Conservation (phyloP, 768 basidiomycete genomes). For the Mycena maculata region DNA sequence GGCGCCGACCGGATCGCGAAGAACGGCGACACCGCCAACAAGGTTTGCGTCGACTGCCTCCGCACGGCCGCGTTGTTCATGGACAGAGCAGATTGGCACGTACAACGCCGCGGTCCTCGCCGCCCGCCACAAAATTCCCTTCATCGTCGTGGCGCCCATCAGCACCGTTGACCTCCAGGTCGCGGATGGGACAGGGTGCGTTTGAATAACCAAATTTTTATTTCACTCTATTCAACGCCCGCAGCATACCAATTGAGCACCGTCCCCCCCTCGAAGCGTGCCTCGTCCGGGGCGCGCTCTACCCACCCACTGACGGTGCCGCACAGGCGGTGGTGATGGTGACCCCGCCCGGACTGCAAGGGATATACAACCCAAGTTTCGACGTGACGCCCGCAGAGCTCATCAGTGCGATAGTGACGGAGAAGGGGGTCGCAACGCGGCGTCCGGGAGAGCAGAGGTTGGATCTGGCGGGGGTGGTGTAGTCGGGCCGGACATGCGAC, state of each 20-base stretch:
- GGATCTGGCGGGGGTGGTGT: conserved; percentile 56
- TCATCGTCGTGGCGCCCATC: conserved; percentile 93
- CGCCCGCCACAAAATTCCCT: conserved; percentile 86
- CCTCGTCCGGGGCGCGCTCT: conserved; percentile 84
- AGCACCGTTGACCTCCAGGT: conserved; percentile 91
- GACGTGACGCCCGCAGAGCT: conserved; percentile 95
- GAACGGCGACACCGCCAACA: conserved; percentile 98
- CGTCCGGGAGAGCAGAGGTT: conserved; percentile 49
- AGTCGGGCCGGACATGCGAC: conserved; percentile 49
- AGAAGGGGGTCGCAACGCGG: conserved; percentile 91
- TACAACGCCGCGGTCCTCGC: conserved; percentile 97
- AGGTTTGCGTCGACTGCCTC: conserved; percentile 54
- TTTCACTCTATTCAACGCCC: conserved; percentile 41
- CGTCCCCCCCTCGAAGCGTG: conserved; percentile 90
- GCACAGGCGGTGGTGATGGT: conserved; percentile 86
- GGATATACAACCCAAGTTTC: conserved; percentile 93
- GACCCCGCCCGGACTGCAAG: conserved; percentile 73
- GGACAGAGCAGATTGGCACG: conserved; percentile 74
- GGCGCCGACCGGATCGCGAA: conserved; percentile 90
- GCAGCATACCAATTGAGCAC: conserved; percentile 91
- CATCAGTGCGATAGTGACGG: conserved; percentile 95
- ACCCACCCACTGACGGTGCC: conserved; percentile 64
- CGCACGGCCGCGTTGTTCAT: not conserved
- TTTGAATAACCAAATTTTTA: conserved; percentile 44
- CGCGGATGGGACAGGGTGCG: conserved; percentile 69